Evolutionary conservation across 345 rosid species (phyloP), one percentile per base, ranked within the genome.

Genomic region (Camelina neglecta): DNA sequence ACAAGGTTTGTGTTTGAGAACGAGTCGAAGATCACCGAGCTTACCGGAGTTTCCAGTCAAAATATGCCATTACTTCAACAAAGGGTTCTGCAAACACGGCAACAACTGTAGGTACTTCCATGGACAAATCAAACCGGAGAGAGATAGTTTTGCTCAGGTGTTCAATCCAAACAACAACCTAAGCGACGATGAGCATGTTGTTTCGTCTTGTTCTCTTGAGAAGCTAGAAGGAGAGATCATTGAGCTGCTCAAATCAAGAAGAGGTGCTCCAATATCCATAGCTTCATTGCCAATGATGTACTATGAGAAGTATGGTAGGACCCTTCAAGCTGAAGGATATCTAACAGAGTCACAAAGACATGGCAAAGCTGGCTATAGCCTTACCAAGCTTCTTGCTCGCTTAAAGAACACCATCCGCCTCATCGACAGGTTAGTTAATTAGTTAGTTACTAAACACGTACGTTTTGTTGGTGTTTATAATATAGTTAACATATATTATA

Each of bases 321-420:
- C 81, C 8, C 91, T 95, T 79, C 98, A 90, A 83, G 97, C 97
- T 21, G 99, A 95, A 63, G 97, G 99, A 24, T 95, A 95, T 73
- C 97, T 95, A 41, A 89, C 97, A 0, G 99, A 92, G 85, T 90
- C 98, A 90, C 99, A 92, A 79, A 87, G 99, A 80, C 96, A 92
- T 60, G 99, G 99, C 9, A 92, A 90, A 83, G 90, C 96, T 21
- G 99, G 97, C 60, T 90, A 82, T 81, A 92, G 93, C 59, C 82
- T 95, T 50, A 92, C 99, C 11, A 95, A 90, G 81, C 97, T 95
- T 64, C 90, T 95, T 49, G 89, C 93, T 61, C 83, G 96, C 48
- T 59, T 95, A 84, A 90, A 83, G 84, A 87, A 86, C 74, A 90
- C 89, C 74, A 90, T 95, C 81, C 88, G 89, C 38, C 88, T 95